These are phyloP conservation scores for Rubia yunnanensis DNA, from an alignment of 257 asterid genomes.

Conservation along the genomic window DNA sequence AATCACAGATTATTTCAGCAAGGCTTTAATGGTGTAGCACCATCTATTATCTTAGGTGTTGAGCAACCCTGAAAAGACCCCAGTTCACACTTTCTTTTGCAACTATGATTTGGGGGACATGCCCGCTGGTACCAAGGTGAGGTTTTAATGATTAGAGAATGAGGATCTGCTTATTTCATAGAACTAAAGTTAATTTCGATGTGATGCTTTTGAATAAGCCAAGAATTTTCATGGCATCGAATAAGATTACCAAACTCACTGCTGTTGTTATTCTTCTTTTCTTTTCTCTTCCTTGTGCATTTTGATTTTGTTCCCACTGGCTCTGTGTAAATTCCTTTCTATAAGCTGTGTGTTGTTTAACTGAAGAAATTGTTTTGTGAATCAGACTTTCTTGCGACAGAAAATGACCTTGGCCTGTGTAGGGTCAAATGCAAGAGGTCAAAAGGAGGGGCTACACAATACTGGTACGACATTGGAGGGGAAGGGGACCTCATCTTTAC, in stretches of 20 bases:
- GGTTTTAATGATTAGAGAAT: conserved; percentile 9
- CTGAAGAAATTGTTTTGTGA: not conserved
- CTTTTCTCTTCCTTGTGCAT: not conserved
- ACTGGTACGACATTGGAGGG: conserved; percentile 21
- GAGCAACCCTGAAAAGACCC: conserved; percentile 90
- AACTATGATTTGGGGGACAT: conserved; percentile 74
- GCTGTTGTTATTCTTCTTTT: not conserved
- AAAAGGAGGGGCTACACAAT: conserved; percentile 30
- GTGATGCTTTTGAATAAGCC: not conserved
- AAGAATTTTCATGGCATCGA: not conserved
- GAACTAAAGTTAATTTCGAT: not conserved
- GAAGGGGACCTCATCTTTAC: conserved; percentile 7
- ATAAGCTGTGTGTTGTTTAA: not conserved
- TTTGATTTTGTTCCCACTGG: not conserved
- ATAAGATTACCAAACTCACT: not conserved
- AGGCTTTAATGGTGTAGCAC: not conserved
- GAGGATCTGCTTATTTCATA: not conserved
- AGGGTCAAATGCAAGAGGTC: conserved; percentile 22
- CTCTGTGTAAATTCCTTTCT: too few relatives aligned
- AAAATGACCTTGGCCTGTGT: conserved; percentile 52
- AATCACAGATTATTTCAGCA: not conserved
- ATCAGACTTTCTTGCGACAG: conserved; percentile 76
- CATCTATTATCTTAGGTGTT: conserved; percentile 39
- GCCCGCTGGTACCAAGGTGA: conserved; percentile 85
- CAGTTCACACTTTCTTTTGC: conserved; percentile 70